A percentile compares a stretch with the other conserved stretches of the same genome.
Conservation (phyloP, 495 filamentous ascomycete genomes). For the Chaetomium fimeti region DNA sequence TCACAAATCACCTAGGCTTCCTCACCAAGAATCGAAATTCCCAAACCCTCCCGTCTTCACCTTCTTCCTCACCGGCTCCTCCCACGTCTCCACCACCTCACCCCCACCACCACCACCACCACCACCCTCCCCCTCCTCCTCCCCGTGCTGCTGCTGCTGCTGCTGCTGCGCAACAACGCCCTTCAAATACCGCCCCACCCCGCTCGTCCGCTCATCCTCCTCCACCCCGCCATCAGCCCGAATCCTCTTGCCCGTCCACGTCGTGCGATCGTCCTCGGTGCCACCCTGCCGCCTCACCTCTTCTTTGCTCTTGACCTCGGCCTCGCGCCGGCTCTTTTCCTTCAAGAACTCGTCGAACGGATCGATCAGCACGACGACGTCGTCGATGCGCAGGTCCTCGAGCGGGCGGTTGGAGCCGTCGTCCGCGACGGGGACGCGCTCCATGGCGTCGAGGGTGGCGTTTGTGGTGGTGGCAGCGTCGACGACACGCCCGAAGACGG, state of each 20-base stretch:
- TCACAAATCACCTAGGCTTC: too few species aligned
- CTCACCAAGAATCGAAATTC: conserved; percentile 82
- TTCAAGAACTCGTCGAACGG: conserved; percentile 90
- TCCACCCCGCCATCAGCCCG: conserved; percentile 56
- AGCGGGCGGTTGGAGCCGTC: conserved; percentile 68
- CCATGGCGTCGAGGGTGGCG: conserved; percentile 51
- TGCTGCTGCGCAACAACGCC: conserved; percentile 1
- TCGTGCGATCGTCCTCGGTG: conserved; percentile 77
- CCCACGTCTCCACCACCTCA: conserved; percentile 53
- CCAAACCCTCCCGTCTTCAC: conserved; percentile 71
- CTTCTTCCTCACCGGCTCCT: conserved; percentile 78
- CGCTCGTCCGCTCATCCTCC: conserved; percentile 44
- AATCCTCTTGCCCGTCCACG: conserved; percentile 88
- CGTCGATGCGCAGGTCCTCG: conserved; percentile 73
- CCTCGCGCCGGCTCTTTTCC: conserved; percentile 55
- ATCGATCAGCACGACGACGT: conserved; percentile 86
- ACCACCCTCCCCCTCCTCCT: conserved; percentile 45
- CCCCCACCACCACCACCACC: conserved; percentile 51
- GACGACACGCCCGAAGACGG: conserved; percentile 86
- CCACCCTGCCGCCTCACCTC: conserved; percentile 52
- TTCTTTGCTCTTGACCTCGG: conserved; percentile 51
- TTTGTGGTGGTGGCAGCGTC: conserved; percentile 67
- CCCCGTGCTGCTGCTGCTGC: conserved; percentile 29
- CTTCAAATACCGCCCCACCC: conserved; percentile 76
- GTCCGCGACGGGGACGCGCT: conserved; percentile 61